Evolutionary conservation across 2,329 filamentous ascomycete species (phyloP).

Genomic region (Endoconidiophora laricicola): DNA sequence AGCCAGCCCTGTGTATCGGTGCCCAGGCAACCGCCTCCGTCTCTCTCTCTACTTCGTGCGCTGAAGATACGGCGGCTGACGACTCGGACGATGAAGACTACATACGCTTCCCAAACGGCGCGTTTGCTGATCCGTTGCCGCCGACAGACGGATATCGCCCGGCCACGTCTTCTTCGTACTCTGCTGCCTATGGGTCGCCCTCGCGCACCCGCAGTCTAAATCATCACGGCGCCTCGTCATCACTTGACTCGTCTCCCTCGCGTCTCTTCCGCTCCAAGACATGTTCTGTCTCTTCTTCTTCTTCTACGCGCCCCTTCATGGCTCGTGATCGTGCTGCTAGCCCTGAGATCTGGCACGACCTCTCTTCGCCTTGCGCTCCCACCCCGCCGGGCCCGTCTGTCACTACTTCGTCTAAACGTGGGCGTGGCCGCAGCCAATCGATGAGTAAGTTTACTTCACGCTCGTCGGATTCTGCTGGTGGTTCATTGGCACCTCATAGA

Average conservation of each 20-base stretch:
- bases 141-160: neutral
- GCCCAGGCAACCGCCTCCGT: neutral
- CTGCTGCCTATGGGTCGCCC: neutral
- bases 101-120: conserved; percentile 12
- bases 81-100: conserved; percentile 11
- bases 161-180: neutral
- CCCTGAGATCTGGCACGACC: neutral
- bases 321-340: neutral
- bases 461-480: neutral
- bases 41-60: neutral
- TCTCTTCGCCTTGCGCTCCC: neutral
- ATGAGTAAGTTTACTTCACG: conserved; percentile 9
- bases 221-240: neutral
- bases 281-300: no score
- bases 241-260: neutral
- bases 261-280: neutral
- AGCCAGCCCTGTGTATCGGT: conserved; percentile 1
- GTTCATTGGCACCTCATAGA: neutral
- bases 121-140: conserved; percentile 8
- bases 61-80: neutral
- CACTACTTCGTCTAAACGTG: neutral
- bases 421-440: conserved; percentile 2
- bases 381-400: neutral
- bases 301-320: no score
- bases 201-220: neutral